phyloP scores from a whole-genome alignment of 139 green algal genomes.

The Tetraselmis chui region DNA sequence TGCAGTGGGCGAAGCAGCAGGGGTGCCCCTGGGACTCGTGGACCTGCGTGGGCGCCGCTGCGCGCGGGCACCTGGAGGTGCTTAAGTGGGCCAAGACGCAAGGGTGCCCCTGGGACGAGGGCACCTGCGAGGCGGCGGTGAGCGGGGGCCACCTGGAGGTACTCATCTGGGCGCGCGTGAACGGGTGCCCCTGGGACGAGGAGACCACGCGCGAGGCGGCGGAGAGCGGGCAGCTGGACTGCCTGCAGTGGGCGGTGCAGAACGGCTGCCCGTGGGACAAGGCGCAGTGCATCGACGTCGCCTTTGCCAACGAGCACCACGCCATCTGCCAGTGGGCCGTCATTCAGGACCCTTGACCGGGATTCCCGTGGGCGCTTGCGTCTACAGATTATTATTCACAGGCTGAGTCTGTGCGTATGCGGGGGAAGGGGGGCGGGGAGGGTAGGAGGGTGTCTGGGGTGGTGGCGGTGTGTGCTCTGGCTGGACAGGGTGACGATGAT shows the following conservation, averaged over 20 bases:
- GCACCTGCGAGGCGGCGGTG: neutral
- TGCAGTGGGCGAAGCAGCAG: neutral
- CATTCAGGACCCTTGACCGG: neutral
- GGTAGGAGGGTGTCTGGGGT: no score
- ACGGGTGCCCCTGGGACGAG: conserved; percentile 9
- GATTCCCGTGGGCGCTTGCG: no score
- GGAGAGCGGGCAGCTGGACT: conserved; percentile 4
- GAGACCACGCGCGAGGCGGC: neutral
- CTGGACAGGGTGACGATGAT: no score
- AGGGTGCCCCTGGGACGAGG: neutral
- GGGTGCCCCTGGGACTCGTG: conserved; percentile 3
- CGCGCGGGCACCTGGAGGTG: neutral
- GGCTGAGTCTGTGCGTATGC: no score
- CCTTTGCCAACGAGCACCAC: neutral
- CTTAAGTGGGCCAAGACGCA: neutral
- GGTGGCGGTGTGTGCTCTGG: no score
- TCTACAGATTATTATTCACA: no score
- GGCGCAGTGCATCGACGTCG: neutral
- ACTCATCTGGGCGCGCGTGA: conserved; percentile 1
- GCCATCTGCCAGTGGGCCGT: conserved; percentile 1
- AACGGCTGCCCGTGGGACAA: conserved; percentile 2
- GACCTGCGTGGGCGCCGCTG: conserved; percentile 1
- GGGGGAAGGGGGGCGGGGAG: no score
- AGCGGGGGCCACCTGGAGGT: neutral
- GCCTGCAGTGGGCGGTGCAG: conserved; percentile 2